Base-by-base conservation (phyloP, 257 asterid species). In the Jasminum sambac region DNA sequence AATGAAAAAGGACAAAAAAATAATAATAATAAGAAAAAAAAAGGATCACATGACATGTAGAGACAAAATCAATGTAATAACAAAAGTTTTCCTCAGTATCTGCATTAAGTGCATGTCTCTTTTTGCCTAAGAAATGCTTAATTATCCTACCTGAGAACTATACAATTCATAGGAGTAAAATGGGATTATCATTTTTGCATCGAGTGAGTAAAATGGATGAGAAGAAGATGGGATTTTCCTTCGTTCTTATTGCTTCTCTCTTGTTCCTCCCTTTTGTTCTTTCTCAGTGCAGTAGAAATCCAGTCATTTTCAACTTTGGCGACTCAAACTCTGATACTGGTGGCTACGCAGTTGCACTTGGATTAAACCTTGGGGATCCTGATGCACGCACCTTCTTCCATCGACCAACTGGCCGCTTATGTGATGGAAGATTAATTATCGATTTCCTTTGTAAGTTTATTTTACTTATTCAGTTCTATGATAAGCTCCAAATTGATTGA, bases 281-380 rank as follows among this genome's bases (percentile, higher is more conserved):
- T 52, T 82, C 79, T 16, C 58, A 78, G 58, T 80, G 83, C 67
- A 74, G 61, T 41, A 73, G 66, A 40, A 72, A 71, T 61, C 68
- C 86, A 6, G 69, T 81, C 30, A 79, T 86, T 25, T 74, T 84
- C 75, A 86, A 84, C 77, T 86, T 82, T 23, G 87, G 89, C 0
- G 85, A 82, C 64, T 86, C 89, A 21, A 84, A 83, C 69, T 86
- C 91, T 6, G 87, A 86, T 69, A 86, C 84, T 0, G 87, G 89
- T 16, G 85, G 84, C n/a, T 63, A n/a, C 0, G 65, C 85, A 0
- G 78, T 77, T 58, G 74, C 75, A 25, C 71, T 11, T 65, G 90
- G 90, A 14, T 69, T 73, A 72, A 57, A 38, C 5, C 72, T 75
- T 21, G 86, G 79, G 25, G 76, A 76, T 72, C 82, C 90, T 0